Conservation (phyloP, 768 basidiomycete genomes). For the Termitomyces sp. region DNA sequence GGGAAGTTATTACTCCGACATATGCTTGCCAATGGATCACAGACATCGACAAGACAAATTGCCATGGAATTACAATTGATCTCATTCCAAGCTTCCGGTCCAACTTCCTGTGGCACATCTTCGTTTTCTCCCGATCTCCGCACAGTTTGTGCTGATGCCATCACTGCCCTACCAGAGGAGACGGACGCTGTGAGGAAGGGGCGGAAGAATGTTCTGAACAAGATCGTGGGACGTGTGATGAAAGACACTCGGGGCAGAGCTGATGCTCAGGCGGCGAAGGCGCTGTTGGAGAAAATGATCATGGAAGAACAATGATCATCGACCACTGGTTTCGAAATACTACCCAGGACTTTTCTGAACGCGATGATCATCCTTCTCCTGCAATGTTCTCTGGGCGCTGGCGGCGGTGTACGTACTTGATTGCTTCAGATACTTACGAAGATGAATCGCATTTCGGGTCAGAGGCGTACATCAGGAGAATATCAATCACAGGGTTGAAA, state of each 20-base stretch:
- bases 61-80: slow-evolving; percentile 47
- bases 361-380: neutral
- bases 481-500: no score
- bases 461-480: no score
- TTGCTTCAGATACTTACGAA: neutral
- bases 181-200: slow-evolving; percentile 63
- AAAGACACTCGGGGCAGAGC: slow-evolving; percentile 73
- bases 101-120: neutral
- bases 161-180: slow-evolving; percentile 64
- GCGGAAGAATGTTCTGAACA: slow-evolving; percentile 73
- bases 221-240: slow-evolving; percentile 85
- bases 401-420: neutral
- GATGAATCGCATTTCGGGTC: neutral
- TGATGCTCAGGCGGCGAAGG: slow-evolving; percentile 60
- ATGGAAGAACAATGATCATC: slow-evolving; percentile 1
- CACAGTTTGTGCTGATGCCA: slow-evolving; percentile 57
- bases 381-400: neutral
- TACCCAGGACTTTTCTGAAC: neutral
- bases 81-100: slow-evolving; percentile 25
- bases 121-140: slow-evolving; percentile 36
- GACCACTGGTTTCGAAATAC: neutral
- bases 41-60: slow-evolving; percentile 34
- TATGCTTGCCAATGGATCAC: slow-evolving; percentile 48
- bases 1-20: slow-evolving; percentile 75
- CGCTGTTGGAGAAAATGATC: slow-evolving; percentile 46